Percentiles rank a stretch among this genome's conserved stretches.
These are phyloP conservation scores for Moricandia arvensis DNA, from an alignment of 345 rosid genomes.

Conservation along the genomic window DNA sequence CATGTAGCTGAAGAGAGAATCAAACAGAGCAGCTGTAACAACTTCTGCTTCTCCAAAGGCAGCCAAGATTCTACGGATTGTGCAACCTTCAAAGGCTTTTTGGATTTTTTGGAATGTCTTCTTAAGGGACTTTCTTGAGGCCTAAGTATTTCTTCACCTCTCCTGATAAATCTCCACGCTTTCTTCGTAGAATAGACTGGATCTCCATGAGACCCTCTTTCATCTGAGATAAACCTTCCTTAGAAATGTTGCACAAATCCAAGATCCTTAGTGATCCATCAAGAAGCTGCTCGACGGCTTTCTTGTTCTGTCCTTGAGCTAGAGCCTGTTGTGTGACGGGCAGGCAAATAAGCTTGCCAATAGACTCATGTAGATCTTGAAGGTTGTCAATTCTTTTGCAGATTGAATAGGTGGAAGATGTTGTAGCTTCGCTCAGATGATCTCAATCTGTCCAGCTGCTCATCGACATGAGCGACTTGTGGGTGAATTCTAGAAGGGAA, in stretches of 20 bases:
- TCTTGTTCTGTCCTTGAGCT: constrained; percentile 31
- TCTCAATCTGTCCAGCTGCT: constrained; percentile 38
- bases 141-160: constrained; percentile 36
- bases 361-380: constrained; percentile 35
- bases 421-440: constrained; percentile 28
- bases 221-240: constrained; percentile 41
- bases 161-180: constrained; percentile 10
- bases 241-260: constrained; percentile 37
- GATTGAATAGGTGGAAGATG: constrained; percentile 38
- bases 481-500: constrained; percentile 39
- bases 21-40: constrained; percentile 15
- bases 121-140: constrained; percentile 28
- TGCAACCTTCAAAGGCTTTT: constrained; percentile 18
- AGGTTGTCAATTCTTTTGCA: constrained; percentile 27
- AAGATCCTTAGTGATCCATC: constrained; percentile 41
- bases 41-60: constrained; percentile 36
- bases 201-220: constrained; percentile 36
- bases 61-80: constrained; percentile 8
- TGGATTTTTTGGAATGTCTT: constrained; percentile 30
- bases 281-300: constrained; percentile 33
- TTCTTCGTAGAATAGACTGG: constrained; percentile 34
- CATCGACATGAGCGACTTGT: constrained; percentile 18
- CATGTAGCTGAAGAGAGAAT: constrained; percentile 34
- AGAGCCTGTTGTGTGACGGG: constrained; percentile 32
- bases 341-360: constrained; percentile 33